Evolutionary conservation across 1,284 basidiomycete genomes (phyloP), one percentile per base, ranked within the genome.

Genomic region (Kwoniella shivajii): DNA sequence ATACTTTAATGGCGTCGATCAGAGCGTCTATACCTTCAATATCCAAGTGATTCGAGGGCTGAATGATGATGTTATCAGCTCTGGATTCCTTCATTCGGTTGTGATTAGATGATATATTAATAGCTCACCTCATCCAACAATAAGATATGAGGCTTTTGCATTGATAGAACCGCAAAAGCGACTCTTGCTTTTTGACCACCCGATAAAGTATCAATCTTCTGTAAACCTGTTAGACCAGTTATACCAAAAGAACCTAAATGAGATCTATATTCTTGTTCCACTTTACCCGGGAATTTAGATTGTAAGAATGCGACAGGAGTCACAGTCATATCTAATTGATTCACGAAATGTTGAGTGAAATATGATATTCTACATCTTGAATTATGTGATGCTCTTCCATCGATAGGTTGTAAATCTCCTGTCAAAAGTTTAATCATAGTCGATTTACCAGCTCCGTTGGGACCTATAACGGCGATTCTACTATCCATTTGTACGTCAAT

Each of bases 231-330:
- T 84, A 95, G 88, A 54, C 94, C 95, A 59, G 91, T 97, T 71
- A 98, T 96, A 67, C 97, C 95, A 80, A 99, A 99, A 57, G 93
- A 92, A n/a, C 96, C 96, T 14, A 99, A 82, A 80, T 98, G 95
- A 36, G 80, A 80, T 61, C 96, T 86, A 76, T 99, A 99, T 76
- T 99, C 96, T 74, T 98, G 95, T 76, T 98, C 96, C 5, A 86
- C 91, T 79, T 89, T 89, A 1, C 96, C 96, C 0, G 96, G 96
- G 81, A 90, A 97, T 70, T 86, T 89, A 38, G 86, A 85, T 18
- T 91, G 90, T 29, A 99, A 81, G 82, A 97, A 98, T 66, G 90
- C 88, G 7, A 99, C 96, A 0, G 94, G 89, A 13, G 86, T 88
- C 83, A 95, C 85, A 4, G 83, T 84, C 0, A 92, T 86, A 56